Evolutionary conservation across 1,284 basidiomycete species (phyloP).

Genomic region (Ceratobasidium sp.): DNA sequence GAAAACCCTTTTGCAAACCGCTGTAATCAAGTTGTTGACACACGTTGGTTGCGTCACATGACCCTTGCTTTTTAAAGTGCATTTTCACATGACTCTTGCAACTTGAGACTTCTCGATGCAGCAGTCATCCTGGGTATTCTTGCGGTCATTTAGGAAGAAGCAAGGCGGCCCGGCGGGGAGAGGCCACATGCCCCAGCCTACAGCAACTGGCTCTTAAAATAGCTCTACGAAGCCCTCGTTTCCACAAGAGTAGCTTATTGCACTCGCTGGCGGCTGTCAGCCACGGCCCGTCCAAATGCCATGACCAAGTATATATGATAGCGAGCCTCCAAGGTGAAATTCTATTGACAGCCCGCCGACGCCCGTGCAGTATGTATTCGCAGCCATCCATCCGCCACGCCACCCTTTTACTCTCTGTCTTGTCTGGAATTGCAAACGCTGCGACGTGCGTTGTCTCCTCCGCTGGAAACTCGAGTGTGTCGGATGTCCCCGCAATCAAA

Average conservation of each 20-base stretch:
- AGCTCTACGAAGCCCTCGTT: neutral
- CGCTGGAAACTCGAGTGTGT: constrained; percentile 16
- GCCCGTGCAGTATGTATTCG: constrained; percentile 2
- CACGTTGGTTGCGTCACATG: too few species aligned
- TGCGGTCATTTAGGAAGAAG: constrained; percentile 17
- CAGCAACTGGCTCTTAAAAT: constrained; percentile 18
- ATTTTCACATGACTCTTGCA: too few species aligned
- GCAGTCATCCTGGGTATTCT: constrained; percentile 14
- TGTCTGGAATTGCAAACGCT: constrained; percentile 10
- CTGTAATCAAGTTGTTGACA: too few species aligned
- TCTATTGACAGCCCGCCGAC: too few species aligned
- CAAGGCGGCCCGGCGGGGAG: constrained; percentile 1
- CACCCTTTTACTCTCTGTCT: neutral
- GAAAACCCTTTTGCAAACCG: too few species aligned
- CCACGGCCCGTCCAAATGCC: constrained; percentile 4
- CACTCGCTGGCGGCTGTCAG: neutral
- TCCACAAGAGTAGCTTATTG: neutral
- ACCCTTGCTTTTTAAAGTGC: too few species aligned
- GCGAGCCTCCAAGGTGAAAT: too few species aligned
- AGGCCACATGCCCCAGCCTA: neutral
- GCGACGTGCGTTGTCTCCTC: constrained; percentile 35
- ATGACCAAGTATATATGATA: neutral
- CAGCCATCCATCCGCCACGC: neutral
- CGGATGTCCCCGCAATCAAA: constrained; percentile 41
- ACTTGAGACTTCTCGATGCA: too few species aligned